Base-by-base conservation (phyloP, 208 protist genomes). In the Plasmodiophora brassicae region DNA sequence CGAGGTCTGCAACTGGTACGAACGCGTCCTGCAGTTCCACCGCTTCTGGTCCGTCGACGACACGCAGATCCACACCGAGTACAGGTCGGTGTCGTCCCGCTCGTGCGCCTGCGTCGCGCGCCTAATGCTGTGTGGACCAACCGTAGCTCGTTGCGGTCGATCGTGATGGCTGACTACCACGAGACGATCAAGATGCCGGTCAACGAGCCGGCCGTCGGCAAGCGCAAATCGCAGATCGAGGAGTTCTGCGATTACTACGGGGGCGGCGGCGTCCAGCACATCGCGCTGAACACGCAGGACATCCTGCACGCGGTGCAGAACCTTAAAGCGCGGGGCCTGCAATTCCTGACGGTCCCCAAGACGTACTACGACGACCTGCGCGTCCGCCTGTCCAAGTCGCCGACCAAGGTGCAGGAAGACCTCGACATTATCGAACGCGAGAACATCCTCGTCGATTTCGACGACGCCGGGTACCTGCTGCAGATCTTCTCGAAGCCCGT, bases 21-120 rank as follows among this genome's bases (percentile, higher is more conserved):
- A 93, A 84, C 89, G 94, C 8, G 86, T 91, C 20, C 85, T 96
- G 0, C 71, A 90, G 10, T 96, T 94, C 87, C 92, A 94, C 57
- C 88, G 94, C 85, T 96, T 96, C 92, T 96, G 94, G 94, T 93
- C 90, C 14, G 94, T 96, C 10, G 94, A 96, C 85, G 94, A 96
- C 71, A 94, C 78, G 28, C 90, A 92, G 32, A 94, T 96, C 36
- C 94, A 95, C 90, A 96, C 94, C 20, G 94, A 96, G 88, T 96
- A 92, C 88, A 86, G 83, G 38, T 45, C 25, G 36, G 25, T 84
- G 10, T 41, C 10, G n/a, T n/a, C n/a, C n/a, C 22, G 35, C 20
- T 28, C 20, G 8, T 41, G 28, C 20, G 14, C 35, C 35, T 41
- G 71, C 35, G 20, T 8, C 36, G 22, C 83, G 20, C 32, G 8